Conservation (phyloP, 805 yeast genomes). For the Komagataella kurtzmanii region DNA sequence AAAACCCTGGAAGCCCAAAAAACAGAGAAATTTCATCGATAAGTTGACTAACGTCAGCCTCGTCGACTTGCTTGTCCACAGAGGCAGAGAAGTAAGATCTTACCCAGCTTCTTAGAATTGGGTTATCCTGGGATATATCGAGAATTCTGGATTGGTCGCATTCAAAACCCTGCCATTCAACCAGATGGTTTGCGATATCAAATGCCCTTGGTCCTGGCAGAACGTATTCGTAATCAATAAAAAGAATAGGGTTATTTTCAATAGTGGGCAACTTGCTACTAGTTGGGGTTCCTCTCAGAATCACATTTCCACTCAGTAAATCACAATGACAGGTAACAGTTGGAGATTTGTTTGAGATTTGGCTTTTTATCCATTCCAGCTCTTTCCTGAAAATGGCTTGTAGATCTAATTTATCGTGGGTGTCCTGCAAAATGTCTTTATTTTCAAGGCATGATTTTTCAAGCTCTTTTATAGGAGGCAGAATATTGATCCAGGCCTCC, state of each 20-base stretch:
- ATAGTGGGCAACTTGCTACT: constrained; percentile 1
- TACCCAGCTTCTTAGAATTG: constrained; percentile 42
- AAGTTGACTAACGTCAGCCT: constrained; percentile 23
- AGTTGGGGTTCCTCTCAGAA: constrained; percentile 32
- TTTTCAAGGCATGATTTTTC: constrained; percentile 23
- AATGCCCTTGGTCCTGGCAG: constrained; percentile 62
- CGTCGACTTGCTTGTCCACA: constrained; percentile 5
- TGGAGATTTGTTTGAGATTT: constrained; percentile 32
- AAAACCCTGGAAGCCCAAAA: constrained; percentile 74
- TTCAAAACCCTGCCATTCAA: constrained; percentile 76
- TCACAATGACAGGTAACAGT: constrained; percentile 60
- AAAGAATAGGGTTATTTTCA: constrained; percentile 29
- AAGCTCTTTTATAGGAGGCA: constrained; percentile 36
- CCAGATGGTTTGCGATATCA: constrained; percentile 62
- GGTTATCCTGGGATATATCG: constrained; percentile 26
- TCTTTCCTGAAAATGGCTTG: constrained; percentile 32
- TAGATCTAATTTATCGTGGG: constrained; percentile 5
- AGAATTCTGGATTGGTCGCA: constrained; percentile 54
- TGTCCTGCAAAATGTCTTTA: constrained; percentile 10
- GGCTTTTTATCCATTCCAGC: constrained; percentile 36
- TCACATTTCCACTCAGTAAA: constrained; percentile 59
- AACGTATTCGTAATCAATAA: constrained; percentile 65
- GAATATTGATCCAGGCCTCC: constrained; percentile 45
- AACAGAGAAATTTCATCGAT: constrained; percentile 43
- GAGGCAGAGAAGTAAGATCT: constrained; percentile 32